Evolutionary conservation across 208 protist species (phyloP), one percentile per base, ranked within the genome.

Genomic region (Leishmania mexicana): DNA sequence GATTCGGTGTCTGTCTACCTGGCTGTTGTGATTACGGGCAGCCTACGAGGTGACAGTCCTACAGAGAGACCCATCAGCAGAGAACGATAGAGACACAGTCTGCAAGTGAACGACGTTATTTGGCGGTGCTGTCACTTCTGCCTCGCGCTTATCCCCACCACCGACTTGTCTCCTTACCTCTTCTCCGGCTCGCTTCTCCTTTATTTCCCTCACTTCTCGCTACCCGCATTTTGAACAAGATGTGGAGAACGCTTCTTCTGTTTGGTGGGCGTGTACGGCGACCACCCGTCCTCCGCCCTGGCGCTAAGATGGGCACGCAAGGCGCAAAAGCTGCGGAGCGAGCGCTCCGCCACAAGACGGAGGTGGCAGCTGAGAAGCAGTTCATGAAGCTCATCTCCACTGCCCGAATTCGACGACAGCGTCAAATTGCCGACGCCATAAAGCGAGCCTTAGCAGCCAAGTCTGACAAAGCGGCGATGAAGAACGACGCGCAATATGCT

Each of bases 401-500:
- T 1, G 64, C 78, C 2, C 78, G 53, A n/a, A 8, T 67, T 38
- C 78, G 28, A 45, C 64, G 68, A 54, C 78, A 81, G 38, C 78
- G 68, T 19, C 78, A 51, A n/a, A 58, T 81, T 28, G 45, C 49
- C 49, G 38, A 54, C 28, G 78, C 78, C 13, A 67, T 67, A 62
- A 40, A 35, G 54, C 35, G 15, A 40, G 78, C 68, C 40, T 11
- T 40, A 57, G 19, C 38, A 17, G 28, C 64, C 24, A 38, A 54
- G 67, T 31, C 45, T 5, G 31, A 15, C 2, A 8, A 62, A 8
- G 53, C n/a, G 35, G 65, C 40, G 3, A 51, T 28, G 7, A 76
- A 71, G 40, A 75, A 72, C 31, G 31, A 75, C 75, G 64, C 51
- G 1, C 78, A 54, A 35, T 86, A 86, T 67, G 81, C 75, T 35